Evolutionary conservation across 2,329 filamentous ascomycete species (phyloP), one percentile per base, ranked within the genome.

Genomic region (Calonectria pseudoturangicola): DNA sequence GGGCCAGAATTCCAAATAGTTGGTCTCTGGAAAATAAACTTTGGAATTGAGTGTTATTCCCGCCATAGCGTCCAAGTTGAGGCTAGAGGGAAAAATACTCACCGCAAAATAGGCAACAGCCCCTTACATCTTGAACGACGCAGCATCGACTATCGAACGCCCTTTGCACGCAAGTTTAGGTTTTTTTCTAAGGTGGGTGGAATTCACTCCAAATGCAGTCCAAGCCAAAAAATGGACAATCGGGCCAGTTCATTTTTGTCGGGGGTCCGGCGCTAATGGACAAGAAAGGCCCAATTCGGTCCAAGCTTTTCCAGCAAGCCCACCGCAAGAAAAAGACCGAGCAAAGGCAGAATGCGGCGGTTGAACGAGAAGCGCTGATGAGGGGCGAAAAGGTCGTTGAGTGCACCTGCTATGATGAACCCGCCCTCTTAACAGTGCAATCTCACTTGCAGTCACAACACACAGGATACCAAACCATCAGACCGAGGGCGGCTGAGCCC

Each of bases 251-350:
- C 47, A 68, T 71, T 56, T 71, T 71, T 27, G 70, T 71, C 47
- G 70, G 70, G 36, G 70, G 70, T 15, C 70, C 70, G 33, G 64
- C 56, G n/a, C 28, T 71, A 63, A 64, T 27, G n/a, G 70, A 71
- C 45, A 71, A 48, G 56, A 62, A 50, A 41, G 70, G 70, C n/a
- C 64, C 70, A 12, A 36, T 71, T 58, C 70, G 70, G 51, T 63
- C 70, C 47, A 43, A 47, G 54, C 64, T 71, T 63, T 62, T 71
- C 15, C 70, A 71, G 28, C 64, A 71, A 71, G 70, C 47, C 16
- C 70, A 71, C 36, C 70, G 56, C 54, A 36, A 56, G 28, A 67
- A 48, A 45, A 71, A 58, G 16, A 21, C 47, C 15, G 36, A 71
- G 47, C 70, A 71, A 54, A 68, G 70, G n/a, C 64, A 56, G 18